Conservation (phyloP, 73 alveolate species). For the Paramecium sexaurelia region DNA sequence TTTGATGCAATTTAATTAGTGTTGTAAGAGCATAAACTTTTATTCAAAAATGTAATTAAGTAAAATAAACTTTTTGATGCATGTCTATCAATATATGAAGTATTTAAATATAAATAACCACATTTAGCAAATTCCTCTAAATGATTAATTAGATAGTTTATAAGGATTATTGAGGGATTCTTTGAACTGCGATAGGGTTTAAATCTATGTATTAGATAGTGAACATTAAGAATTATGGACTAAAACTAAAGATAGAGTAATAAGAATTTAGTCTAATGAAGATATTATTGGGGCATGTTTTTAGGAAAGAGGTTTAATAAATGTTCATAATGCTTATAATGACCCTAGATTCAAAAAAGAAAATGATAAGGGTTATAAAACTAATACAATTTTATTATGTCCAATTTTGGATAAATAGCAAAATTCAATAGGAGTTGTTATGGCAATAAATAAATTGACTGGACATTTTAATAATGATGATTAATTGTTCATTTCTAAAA, state of each 20-base stretch:
- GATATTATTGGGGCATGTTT: conserved; percentile 36
- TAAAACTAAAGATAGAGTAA: conserved; percentile 29
- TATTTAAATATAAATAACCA: neutral
- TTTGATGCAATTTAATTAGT: conserved; percentile 47
- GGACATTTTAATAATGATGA: conserved; percentile 58
- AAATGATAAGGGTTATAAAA: conserved; percentile 24
- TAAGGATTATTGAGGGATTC: conserved; percentile 11
- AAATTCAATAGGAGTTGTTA: conserved; percentile 42
- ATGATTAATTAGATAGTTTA: neutral
- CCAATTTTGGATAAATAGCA: conserved; percentile 36
- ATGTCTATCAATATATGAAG: neutral
- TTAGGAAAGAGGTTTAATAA: conserved; percentile 8
- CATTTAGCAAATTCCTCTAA: conserved; percentile 26
- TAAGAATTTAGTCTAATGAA: conserved; percentile 7
- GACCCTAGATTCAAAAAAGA: conserved; percentile 53
- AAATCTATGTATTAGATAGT: neutral
- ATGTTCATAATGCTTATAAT: conserved; percentile 55
- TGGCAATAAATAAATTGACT: neutral
- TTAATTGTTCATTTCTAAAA: neutral
- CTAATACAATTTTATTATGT: neutral
- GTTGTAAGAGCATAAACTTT: conserved; percentile 1
- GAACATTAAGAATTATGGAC: conserved; percentile 51
- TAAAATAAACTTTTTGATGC: conserved; percentile 3
- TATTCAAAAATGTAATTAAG: conserved; percentile 32
- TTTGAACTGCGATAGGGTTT: conserved; percentile 18